phyloP scores from a whole-genome alignment of 2,329 filamentous ascomycete species.

The Sphaerulina musiva region DNA sequence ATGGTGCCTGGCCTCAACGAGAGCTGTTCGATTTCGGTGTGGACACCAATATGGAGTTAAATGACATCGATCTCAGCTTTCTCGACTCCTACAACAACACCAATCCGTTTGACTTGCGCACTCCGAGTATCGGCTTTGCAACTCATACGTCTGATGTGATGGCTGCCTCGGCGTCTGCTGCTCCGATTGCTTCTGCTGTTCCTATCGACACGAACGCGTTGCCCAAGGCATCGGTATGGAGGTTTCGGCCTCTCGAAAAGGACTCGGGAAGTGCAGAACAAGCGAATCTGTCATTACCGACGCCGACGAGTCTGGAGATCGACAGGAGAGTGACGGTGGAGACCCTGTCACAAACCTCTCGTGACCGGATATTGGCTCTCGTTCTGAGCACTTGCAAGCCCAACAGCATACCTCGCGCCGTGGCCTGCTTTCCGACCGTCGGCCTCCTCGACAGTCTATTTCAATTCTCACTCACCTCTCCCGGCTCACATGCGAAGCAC shows the following conservation, averaged over 20 bases:
- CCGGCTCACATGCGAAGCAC: slow-evolving; percentile 51
- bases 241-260: slow-evolving; percentile 37
- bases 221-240: slow-evolving; percentile 41
- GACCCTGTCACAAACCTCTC: slow-evolving; percentile 37
- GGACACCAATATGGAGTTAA: slow-evolving; percentile 42
- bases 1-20: slow-evolving; percentile 40
- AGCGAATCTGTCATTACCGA: slow-evolving; percentile 37
- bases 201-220: slow-evolving; percentile 33
- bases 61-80: slow-evolving; percentile 41
- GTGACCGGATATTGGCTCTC: slow-evolving; percentile 58
- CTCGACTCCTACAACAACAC: slow-evolving; percentile 43
- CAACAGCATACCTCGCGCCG: slow-evolving; percentile 46
- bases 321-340: slow-evolving; percentile 40
- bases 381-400: slow-evolving; percentile 54
- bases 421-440: slow-evolving; percentile 56
- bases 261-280: slow-evolving; percentile 34
- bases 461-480: slow-evolving; percentile 54
- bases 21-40: slow-evolving; percentile 43
- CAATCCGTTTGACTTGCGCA: slow-evolving; percentile 37
- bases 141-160: slow-evolving; percentile 31
- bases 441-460: slow-evolving; percentile 56
- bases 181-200: slow-evolving; percentile 26
- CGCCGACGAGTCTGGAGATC: slow-evolving; percentile 35
- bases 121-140: slow-evolving; percentile 31
- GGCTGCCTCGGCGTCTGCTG: slow-evolving; percentile 31